These are phyloP conservation scores for Monosporascus cannonballus DNA, from an alignment of 2,329 filamentous ascomycete genomes.

Conservation along the genomic window DNA sequence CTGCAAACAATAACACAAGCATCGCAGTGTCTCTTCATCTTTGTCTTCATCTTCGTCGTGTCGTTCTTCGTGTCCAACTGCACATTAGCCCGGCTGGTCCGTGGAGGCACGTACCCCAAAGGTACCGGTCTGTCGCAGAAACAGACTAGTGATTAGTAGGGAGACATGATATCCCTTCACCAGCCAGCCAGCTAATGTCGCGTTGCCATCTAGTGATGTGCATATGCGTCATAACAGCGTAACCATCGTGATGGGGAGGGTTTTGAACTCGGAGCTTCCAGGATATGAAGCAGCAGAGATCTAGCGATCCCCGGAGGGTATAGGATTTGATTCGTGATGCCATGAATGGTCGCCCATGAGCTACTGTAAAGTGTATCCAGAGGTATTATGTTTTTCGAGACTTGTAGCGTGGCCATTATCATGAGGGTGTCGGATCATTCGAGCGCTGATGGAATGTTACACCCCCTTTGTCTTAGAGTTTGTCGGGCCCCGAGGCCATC, in stretches of 20 bases:
- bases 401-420: conserved; percentile 20
- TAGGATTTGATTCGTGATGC: conserved; percentile 29
- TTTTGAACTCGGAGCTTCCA: conserved; percentile 14
- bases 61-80: conserved; percentile 25
- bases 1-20: background rate
- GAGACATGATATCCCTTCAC: conserved; percentile 8
- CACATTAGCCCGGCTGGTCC: conserved; percentile 15
- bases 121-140: conserved; percentile 11
- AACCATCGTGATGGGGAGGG: conserved; percentile 29
- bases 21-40: conserved; percentile 8
- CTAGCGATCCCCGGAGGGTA: conserved; percentile 21
- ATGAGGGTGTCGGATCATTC: conserved; percentile 23
- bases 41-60: conserved; percentile 21
- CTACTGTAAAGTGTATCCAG: conserved; percentile 30
- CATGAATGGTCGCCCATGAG: conserved; percentile 31
- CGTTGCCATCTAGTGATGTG: conserved; percentile 27
- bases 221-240: conserved; percentile 32
- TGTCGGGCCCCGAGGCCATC: conserved; percentile 15
- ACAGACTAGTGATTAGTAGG: conserved; percentile 20
- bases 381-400: conserved; percentile 20
- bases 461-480: conserved; percentile 14
- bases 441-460: conserved; percentile 14
- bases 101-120: conserved; percentile 12
- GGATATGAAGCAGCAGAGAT: conserved; percentile 10
- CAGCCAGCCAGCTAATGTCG: conserved; percentile 16